Base-by-base conservation (phyloP, 768 basidiomycete genomes). In the Leccinellum luteum region DNA sequence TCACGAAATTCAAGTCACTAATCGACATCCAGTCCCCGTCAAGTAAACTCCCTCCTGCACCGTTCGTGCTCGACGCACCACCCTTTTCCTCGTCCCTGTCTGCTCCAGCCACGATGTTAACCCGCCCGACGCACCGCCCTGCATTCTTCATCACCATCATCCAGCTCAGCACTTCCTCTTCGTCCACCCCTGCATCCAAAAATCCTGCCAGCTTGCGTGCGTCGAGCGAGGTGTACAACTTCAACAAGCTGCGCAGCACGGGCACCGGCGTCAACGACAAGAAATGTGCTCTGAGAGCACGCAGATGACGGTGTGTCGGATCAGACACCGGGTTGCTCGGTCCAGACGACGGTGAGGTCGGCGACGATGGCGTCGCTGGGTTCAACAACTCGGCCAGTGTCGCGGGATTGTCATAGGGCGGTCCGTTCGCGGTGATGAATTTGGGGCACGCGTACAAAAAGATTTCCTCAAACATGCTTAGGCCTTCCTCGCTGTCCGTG, bases 81-180 rank as follows among this genome's bases (percentile, higher is more conserved):
- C 57, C 63, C 10, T 60, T 65, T 14, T 66, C 66, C n/a, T 74
- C 60, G 64, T 65, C 67, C 75, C 77, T 71, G 75, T 76, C 55
- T 60, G 71, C 25, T 70, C 77, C 65, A 80, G 89, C 41, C 78
- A 75, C 35, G 1, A 64, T 58, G 56, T 72, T 76, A 49, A 71
- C 67, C 2, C 69, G 66, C 1, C 67, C 89, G 80, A 70, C 84
- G 57, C 89, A 91, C 66, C 92, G 80, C 64, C 89, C 90, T 0
- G 86, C 85, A 61, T 90, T 87, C 78, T 99, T 98, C 75, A 97
- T 83, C 45, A 93, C 87, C 94, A 98, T 97, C 81, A 98, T 84
- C 81, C 96, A 91, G 75, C 95, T 90, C 57, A 99, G 80, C 68
- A 98, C 88, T 72, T 91, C 90, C 69, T 98, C 96, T 75, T 98